These are phyloP conservation scores for Cyanodermella asteris DNA, from an alignment of 2,329 filamentous ascomycete species.

Conservation along the genomic window DNA sequence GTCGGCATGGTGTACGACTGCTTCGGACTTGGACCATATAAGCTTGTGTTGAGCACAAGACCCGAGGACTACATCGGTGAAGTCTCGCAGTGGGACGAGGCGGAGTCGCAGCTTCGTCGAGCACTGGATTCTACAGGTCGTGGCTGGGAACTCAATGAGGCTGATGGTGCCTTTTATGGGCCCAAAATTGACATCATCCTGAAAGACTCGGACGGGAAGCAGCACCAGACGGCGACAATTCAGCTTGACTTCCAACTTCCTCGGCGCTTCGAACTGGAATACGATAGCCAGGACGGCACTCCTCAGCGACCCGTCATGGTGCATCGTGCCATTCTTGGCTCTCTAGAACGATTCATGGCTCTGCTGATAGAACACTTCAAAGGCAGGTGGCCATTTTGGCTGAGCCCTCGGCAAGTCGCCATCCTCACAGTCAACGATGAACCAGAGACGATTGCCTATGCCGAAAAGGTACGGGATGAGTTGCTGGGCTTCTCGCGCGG, in stretches of 20 bases:
- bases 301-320: constrained; percentile 51
- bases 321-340: constrained; percentile 67
- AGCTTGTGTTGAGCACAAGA: constrained; percentile 56
- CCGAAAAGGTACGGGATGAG: constrained; percentile 26
- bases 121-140: constrained; percentile 42
- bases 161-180: constrained; percentile 76
- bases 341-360: constrained; percentile 66
- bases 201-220: constrained; percentile 58
- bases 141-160: constrained; percentile 53
- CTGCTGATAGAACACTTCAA: constrained; percentile 66
- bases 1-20: constrained; percentile 50
- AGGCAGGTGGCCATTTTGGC: constrained; percentile 70
- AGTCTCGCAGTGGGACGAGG: constrained; percentile 44
- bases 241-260: constrained; percentile 82
- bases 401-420: constrained; percentile 57
- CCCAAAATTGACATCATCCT: constrained; percentile 81
- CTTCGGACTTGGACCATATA: constrained; percentile 49
- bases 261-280: constrained; percentile 57
- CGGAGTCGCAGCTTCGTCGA: constrained; percentile 42
- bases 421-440: constrained; percentile 51
- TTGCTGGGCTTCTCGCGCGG: constrained; percentile 9
- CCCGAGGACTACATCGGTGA: constrained; percentile 59
- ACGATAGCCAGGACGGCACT: constrained; percentile 42
- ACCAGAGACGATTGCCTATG: constrained; percentile 2
- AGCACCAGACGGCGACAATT: constrained; percentile 73